A percentile compares a stretch with the other conserved stretches of the same genome.
Conservation (phyloP, 2,329 filamentous ascomycete genomes). For the Coniella lustricola region DNA sequence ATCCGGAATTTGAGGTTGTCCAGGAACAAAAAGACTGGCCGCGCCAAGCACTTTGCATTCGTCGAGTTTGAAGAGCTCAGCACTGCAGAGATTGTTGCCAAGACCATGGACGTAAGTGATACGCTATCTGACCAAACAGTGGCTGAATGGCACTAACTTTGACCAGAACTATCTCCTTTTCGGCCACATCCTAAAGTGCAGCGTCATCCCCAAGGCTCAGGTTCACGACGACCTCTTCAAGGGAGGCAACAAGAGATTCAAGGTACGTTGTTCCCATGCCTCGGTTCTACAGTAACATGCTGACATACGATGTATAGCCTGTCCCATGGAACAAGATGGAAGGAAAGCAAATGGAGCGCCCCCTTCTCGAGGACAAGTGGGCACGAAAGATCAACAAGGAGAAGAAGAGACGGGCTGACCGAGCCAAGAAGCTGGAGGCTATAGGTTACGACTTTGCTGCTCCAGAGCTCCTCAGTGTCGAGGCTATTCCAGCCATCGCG, state of each 20-base stretch:
- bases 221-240: slow-evolving; percentile 80
- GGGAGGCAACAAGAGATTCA: slow-evolving; percentile 84
- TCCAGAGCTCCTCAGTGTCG: slow-evolving; percentile 57
- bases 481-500: slow-evolving; percentile 29
- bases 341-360: slow-evolving; percentile 65
- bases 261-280: slow-evolving; percentile 31
- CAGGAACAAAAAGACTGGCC: slow-evolving; percentile 85
- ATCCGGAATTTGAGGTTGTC: slow-evolving; percentile 75
- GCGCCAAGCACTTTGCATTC: slow-evolving; percentile 90
- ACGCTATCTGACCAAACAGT: background rate
- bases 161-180: slow-evolving; percentile 81
- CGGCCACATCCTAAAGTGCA: slow-evolving; percentile 86
- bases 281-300: background rate
- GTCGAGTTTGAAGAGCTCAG: slow-evolving; percentile 77
- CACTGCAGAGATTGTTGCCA: slow-evolving; percentile 80
- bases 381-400: slow-evolving; percentile 66
- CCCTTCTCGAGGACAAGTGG: slow-evolving; percentile 71
- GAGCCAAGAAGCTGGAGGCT: slow-evolving; percentile 68
- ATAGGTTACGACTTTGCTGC: slow-evolving; percentile 78
- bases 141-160: background rate
- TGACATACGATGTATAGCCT: slow-evolving; percentile 24
- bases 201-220: slow-evolving; percentile 67
- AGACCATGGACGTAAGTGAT: slow-evolving; percentile 71
- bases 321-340: slow-evolving; percentile 85
- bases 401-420: slow-evolving; percentile 59